phyloP scores from a whole-genome alignment of 805 yeast species.

The Wickerhamiella hasegawae region DNA sequence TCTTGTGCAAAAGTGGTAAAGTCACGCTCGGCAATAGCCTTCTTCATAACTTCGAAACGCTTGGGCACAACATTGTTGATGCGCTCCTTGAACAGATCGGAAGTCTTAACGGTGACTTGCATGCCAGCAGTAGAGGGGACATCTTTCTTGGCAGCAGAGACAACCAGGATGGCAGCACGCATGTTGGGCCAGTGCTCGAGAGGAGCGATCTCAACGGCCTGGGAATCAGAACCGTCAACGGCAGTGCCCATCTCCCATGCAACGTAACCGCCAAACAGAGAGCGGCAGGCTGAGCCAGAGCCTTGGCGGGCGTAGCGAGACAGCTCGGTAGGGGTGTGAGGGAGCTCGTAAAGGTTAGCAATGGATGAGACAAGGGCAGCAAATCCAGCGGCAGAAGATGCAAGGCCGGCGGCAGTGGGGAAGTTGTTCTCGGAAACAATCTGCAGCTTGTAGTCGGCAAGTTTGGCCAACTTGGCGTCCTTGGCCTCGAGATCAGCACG shows the following conservation, averaged over 20 bases:
- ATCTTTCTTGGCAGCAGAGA: conserved; percentile 84
- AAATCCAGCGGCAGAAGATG: conserved; percentile 96
- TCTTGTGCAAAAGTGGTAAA: conserved; percentile 71
- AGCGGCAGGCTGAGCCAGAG: conserved; percentile 96
- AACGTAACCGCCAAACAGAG: conserved; percentile 91
- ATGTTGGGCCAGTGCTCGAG: conserved; percentile 78
- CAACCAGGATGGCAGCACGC: conserved; percentile 85
- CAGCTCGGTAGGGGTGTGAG: conserved; percentile 71
- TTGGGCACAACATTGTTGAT: conserved; percentile 69
- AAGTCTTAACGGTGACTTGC: conserved; percentile 87
- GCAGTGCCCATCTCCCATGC: conserved; percentile 95
- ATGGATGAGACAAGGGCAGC: conserved; percentile 90
- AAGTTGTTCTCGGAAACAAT: conserved; percentile 90
- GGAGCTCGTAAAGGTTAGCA: conserved; percentile 68
- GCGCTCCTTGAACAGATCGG: conserved; percentile 72
- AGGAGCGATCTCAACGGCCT: conserved; percentile 85
- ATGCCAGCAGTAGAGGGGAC: conserved; percentile 90
- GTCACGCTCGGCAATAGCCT: conserved; percentile 56
- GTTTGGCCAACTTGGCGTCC: conserved; percentile 39
- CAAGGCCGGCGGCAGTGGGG: conserved; percentile 98
- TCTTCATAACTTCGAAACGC: conserved; percentile 69
- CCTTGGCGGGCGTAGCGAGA: conserved; percentile 95
- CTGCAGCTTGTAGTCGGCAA: conserved; percentile 39
- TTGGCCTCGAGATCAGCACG: conserved; percentile 44
- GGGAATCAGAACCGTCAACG: conserved; percentile 76